These are phyloP conservation scores for Dothideomycetes sp. DNA, from an alignment of 2,329 filamentous ascomycete species.

Conservation along the genomic window DNA sequence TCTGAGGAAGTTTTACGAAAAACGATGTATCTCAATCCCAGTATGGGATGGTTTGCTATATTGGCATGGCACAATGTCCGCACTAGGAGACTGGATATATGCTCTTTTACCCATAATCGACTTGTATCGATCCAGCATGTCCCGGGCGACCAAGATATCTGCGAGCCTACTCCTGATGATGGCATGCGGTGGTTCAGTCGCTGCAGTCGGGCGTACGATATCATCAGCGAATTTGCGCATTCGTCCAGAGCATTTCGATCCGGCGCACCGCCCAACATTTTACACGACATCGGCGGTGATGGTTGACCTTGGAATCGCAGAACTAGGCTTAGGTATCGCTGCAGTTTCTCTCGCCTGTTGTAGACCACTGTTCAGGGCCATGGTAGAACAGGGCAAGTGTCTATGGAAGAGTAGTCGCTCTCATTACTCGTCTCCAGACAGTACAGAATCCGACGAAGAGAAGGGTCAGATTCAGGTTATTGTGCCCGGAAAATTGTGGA, in stretches of 20 bases:
- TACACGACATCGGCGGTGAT: not conserved
- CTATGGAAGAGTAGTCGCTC: too few relatives aligned
- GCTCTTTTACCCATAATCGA: not conserved
- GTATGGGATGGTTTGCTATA: not conserved
- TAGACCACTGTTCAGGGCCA: not conserved
- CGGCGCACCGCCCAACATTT: not conserved
- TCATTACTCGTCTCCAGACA: too few relatives aligned
- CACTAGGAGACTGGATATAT: slow-evolving; percentile 1
- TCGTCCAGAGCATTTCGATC: not conserved
- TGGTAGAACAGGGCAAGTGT: too few relatives aligned
- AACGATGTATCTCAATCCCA: not conserved
- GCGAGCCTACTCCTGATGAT: not conserved
- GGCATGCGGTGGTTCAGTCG: not conserved
- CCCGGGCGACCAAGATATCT: not conserved
- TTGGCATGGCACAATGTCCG: not conserved
- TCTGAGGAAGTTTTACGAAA: not conserved
- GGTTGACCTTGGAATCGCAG: not conserved
- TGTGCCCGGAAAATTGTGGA: too few relatives aligned
- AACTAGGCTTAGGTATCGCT: not conserved
- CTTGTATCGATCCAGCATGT: not conserved
- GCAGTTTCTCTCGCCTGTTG: slow-evolving; percentile 1
- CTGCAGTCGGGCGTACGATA: not conserved
- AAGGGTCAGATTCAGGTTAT: too few relatives aligned
- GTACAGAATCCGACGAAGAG: too few relatives aligned
- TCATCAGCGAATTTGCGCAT: not conserved